phyloP scores from a whole-genome alignment of 2,329 filamentous ascomycete genomes.

The Fusarium nisikadoi region DNA sequence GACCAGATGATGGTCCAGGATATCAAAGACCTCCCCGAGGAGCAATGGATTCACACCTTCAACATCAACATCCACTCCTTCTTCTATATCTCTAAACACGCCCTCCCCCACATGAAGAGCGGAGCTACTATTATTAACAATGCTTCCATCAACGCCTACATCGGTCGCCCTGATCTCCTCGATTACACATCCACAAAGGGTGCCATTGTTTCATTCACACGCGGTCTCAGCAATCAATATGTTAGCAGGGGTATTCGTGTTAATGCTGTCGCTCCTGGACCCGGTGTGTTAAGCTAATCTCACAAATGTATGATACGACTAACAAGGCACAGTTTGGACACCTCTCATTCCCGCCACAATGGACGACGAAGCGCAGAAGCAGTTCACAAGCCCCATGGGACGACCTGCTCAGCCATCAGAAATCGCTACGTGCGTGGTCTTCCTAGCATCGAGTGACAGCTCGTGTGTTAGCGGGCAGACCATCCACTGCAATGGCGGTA shows the following conservation, averaged over 20 bases:
- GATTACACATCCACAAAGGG: constrained; percentile 86
- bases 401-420: constrained; percentile 83
- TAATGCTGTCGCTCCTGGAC: constrained; percentile 80
- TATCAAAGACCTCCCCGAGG: constrained; percentile 77
- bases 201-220: constrained; percentile 82
- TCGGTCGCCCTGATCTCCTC: constrained; percentile 81
- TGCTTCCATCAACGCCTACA: constrained; percentile 84
- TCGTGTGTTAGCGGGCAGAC: constrained; percentile 78
- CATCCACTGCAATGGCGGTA: constrained; percentile 64
- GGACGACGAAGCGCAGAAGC: constrained; percentile 74
- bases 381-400: constrained; percentile 80
- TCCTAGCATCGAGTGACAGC: constrained; percentile 79
- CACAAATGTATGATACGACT: not conserved
- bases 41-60: constrained; percentile 84
- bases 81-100: constrained; percentile 84
- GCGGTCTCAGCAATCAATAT: constrained; percentile 80
- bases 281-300: constrained; percentile 49
- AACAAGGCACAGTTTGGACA: constrained; percentile 68
- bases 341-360: constrained; percentile 80
- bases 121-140: constrained; percentile 87
- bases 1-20: constrained; percentile 72
- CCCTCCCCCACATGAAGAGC: constrained; percentile 77
- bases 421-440: constrained; percentile 84
- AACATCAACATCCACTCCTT: constrained; percentile 84
- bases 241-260: constrained; percentile 77